A percentile compares a stretch with the other conserved stretches of the same genome.
phyloP scores from a whole-genome alignment of 1,284 basidiomycete genomes.

The Cutaneotrichosporon sp. region DNA sequence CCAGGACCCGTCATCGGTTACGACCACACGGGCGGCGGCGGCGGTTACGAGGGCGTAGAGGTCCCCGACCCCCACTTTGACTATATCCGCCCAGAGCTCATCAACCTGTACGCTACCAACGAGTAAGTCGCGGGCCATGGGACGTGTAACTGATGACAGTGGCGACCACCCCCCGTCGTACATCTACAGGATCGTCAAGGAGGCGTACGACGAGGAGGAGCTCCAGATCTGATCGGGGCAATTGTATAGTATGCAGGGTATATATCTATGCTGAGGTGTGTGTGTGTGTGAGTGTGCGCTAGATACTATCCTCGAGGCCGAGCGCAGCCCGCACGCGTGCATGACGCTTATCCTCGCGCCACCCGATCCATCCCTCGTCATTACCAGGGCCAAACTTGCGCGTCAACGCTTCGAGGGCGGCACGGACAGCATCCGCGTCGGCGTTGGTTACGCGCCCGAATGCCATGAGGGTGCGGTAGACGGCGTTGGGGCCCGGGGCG shows the following conservation, averaged over 20 bases:
- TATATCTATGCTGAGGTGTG: not conserved
- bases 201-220: slow-evolving; percentile 88
- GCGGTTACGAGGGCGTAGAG: slow-evolving; percentile 79
- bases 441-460: slow-evolving; percentile 34
- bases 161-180: slow-evolving; percentile 89
- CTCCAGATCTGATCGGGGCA: slow-evolving; percentile 55
- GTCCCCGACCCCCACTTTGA: slow-evolving; percentile 90
- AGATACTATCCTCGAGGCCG: not conserved
- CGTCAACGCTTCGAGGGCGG: slow-evolving; percentile 32
- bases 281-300: slow-evolving; percentile 1
- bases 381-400: slow-evolving; percentile 38
- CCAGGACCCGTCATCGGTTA: slow-evolving; percentile 71
- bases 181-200: slow-evolving; percentile 81
- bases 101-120: slow-evolving; percentile 94
- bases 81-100: slow-evolving; percentile 83
- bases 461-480: slow-evolving; percentile 37
- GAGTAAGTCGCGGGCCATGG: slow-evolving; percentile 60
- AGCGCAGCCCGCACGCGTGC: slow-evolving; percentile 14
- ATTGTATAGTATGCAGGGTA: slow-evolving; percentile 23
- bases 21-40: slow-evolving; percentile 58
- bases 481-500: slow-evolving; percentile 29
- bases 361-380: slow-evolving; percentile 32
- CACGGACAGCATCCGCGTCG: slow-evolving; percentile 26
- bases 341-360: slow-evolving; percentile 29
- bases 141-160: slow-evolving; percentile 49